A percentile compares a stretch with the other conserved stretches of the same genome.
Conservation (phyloP, 352 stramenopile species). For the Pythium utonaiense region DNA sequence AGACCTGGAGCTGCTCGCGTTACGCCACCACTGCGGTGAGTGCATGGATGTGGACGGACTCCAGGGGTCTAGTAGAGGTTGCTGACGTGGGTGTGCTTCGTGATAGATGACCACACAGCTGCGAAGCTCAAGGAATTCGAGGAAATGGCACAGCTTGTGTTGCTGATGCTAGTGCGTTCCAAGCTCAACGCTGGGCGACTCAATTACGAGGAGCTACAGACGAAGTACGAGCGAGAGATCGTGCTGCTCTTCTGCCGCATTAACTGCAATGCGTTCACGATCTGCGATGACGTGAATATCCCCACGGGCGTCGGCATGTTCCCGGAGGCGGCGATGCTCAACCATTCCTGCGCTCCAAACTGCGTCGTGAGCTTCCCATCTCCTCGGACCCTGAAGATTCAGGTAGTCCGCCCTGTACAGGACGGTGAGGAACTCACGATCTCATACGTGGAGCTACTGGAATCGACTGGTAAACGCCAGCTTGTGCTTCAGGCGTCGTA, state of each 20-base stretch:
- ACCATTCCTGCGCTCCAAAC: slow-evolving; percentile 73
- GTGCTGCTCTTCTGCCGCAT: slow-evolving; percentile 60
- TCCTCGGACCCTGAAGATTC: slow-evolving; percentile 41
- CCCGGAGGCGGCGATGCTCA: slow-evolving; percentile 57
- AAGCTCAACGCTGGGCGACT: slow-evolving; percentile 25
- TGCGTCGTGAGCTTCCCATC: slow-evolving; percentile 65
- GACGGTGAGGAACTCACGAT: slow-evolving; percentile 59
- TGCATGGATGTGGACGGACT: too few relatives aligned
- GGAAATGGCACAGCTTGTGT: slow-evolving; percentile 62
- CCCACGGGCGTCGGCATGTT: slow-evolving; percentile 67
- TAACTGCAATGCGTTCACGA: slow-evolving; percentile 81
- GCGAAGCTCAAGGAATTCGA: slow-evolving; percentile 36
- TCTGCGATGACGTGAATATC: slow-evolving; percentile 42
- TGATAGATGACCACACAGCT: slow-evolving; percentile 36
- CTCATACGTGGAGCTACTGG: slow-evolving; percentile 70
- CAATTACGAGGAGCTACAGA: slow-evolving; percentile 30
- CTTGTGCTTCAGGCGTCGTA: slow-evolving; percentile 47
- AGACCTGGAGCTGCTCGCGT: slow-evolving; percentile 6
- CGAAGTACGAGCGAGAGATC: slow-evolving; percentile 30
- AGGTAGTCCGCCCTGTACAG: slow-evolving; percentile 37
- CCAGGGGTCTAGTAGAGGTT: too few relatives aligned
- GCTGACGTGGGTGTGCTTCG: neutral
- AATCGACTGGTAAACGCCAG: slow-evolving; percentile 35
- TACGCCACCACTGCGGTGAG: slow-evolving; percentile 43
- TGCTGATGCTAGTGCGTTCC: slow-evolving; percentile 46